A percentile compares a stretch with the other conserved stretches of the same genome.
Evolutionary conservation across 78 protist species (phyloP).

Genomic region (Blattamonas nauphoetae): DNA sequence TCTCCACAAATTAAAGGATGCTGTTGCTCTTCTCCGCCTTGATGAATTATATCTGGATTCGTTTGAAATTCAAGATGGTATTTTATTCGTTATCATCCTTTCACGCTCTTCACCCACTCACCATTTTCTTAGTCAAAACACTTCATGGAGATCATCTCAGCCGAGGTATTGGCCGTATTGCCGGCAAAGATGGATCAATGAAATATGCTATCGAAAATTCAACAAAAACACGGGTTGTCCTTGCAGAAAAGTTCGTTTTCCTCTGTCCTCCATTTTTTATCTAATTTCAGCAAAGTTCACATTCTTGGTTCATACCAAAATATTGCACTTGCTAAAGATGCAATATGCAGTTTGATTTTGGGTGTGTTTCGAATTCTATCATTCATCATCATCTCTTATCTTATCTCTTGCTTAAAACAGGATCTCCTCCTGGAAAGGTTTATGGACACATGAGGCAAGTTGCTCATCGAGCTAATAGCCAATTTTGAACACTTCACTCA

Average conservation of each 20-base stretch:
- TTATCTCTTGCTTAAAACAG: neutral
- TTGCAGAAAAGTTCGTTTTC: constrained; percentile 73
- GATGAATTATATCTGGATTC: constrained; percentile 92
- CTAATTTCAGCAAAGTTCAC: constrained; percentile 64
- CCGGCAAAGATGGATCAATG: constrained; percentile 90
- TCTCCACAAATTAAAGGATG: constrained; percentile 50
- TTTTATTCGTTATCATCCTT: neutral
- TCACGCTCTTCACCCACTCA: neutral
- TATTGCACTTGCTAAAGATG: constrained; percentile 79
- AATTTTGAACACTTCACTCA: constrained; percentile 54
- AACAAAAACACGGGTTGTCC: constrained; percentile 87
- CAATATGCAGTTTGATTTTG: constrained; percentile 73
- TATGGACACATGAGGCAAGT: constrained; percentile 67
- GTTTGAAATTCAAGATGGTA: constrained; percentile 83
- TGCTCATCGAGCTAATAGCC: constrained; percentile 57
- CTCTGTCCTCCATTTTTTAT: constrained; percentile 35
- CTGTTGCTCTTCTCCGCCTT: constrained; percentile 86
- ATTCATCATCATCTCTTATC: neutral
- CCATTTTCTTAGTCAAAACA: constrained; percentile 44
- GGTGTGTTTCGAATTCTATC: constrained; percentile 41
- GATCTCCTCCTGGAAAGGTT: constrained; percentile 77
- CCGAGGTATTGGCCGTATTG: constrained; percentile 95
- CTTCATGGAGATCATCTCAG: constrained; percentile 87
- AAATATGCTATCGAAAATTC: constrained; percentile 90
- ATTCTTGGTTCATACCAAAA: constrained; percentile 84